Evolutionary conservation across 345 rosid species (phyloP).

Genomic region (Dipteronia sinensis): DNA sequence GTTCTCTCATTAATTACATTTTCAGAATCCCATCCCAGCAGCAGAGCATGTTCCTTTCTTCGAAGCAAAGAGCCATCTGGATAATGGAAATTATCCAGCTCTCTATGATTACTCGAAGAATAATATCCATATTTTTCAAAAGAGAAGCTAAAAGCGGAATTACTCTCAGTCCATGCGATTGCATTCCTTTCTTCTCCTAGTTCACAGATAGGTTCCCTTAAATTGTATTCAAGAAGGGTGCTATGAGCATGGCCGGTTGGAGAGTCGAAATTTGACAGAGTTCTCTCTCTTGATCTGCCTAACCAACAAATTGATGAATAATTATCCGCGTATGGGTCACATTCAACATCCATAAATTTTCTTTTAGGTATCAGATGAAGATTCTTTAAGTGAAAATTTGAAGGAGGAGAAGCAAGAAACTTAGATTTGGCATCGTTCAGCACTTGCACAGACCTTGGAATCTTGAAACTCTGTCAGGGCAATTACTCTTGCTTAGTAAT

Average conservation of each 20-base stretch:
- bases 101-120: conserved; percentile 29
- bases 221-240: conserved; percentile 31
- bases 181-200: conserved; percentile 17
- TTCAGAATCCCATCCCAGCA: conserved; percentile 50
- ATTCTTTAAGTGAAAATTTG: conserved; percentile 32
- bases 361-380: conserved; percentile 27
- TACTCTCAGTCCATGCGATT: conserved; percentile 25
- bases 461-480: conserved; percentile 40
- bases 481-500: conserved; percentile 16
- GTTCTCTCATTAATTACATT: conserved; percentile 35
- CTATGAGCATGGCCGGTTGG: conserved; percentile 26
- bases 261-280: conserved; percentile 32
- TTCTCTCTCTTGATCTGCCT: conserved; percentile 31
- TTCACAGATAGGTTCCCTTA: conserved; percentile 29
- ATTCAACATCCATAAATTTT: conserved; percentile 39
- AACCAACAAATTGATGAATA: conserved; percentile 34
- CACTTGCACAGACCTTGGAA: conserved; percentile 21
- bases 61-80: conserved; percentile 12
- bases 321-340: conserved; percentile 26
- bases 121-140: conserved; percentile 27
- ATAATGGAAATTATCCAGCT: conserved; percentile 25
- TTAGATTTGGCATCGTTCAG: conserved; percentile 31
- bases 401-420: conserved; percentile 29
- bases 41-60: conserved; percentile 31
- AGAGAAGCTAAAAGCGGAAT: conserved; percentile 35